Conservation (phyloP, 305 asterid genomes). For the Rubia peregrina region DNA sequence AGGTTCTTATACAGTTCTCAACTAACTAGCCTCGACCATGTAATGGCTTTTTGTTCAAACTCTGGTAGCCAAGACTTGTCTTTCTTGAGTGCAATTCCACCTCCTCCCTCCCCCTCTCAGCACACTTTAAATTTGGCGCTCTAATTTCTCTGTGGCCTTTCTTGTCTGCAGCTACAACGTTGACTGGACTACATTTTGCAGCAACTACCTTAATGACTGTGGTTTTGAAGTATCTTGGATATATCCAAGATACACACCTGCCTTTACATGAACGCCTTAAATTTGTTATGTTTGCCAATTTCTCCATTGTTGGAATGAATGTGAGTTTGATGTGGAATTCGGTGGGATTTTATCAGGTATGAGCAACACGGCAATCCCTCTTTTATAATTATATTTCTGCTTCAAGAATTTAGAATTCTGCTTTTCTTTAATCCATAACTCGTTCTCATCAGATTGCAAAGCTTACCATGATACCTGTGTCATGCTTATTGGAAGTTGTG, state of each 20-base stretch:
- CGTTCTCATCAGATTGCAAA: conserved; percentile 61
- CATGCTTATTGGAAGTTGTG: conserved; percentile 67
- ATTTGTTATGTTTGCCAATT: conserved; percentile 62
- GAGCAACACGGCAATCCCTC: conserved; percentile 12
- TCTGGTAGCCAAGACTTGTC: not conserved
- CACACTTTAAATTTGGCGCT: not conserved
- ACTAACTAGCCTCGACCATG: not conserved
- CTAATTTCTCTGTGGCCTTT: conserved; percentile 14
- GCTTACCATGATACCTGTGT: conserved; percentile 80
- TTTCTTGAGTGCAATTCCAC: not conserved
- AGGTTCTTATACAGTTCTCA: not conserved
- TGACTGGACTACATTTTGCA: conserved; percentile 79
- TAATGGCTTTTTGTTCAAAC: not conserved
- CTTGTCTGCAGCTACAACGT: conserved; percentile 56
- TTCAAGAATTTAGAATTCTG: not conserved
- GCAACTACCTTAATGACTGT: conserved; percentile 64
- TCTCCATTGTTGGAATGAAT: conserved; percentile 85
- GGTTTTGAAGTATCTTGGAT: conserved; percentile 53
- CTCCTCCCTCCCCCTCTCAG: not conserved
- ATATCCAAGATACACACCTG: conserved; percentile 55
- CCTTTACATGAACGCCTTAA: conserved; percentile 54
- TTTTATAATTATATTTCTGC: not conserved
- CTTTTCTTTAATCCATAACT: conserved; percentile 10
- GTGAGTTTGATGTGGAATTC: conserved; percentile 93
- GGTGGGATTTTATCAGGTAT: conserved; percentile 90